Base-by-base conservation (phyloP, 2,329 filamentous ascomycete species). In the Fusarium gaditjirri region DNA sequence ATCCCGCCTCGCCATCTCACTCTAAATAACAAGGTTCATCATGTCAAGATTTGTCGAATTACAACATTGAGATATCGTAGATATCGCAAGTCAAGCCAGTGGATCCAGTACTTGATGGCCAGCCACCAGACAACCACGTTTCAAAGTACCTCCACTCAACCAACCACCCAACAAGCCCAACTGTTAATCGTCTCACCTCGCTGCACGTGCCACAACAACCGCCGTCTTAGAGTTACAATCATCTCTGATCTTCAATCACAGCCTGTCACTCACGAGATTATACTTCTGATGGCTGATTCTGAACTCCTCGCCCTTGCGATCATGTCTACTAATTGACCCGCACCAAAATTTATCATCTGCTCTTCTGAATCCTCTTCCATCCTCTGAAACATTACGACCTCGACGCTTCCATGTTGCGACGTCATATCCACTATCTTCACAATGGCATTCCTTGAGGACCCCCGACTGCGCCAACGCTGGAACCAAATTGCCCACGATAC, bases 401-500 rank as follows among this genome's bases (percentile, higher is more conserved):
- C 21, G 52, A 25, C 55, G 59, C 61, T 62, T 72, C 58, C 56
- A 78, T 76, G 71, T 68, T 62, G 63, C 76, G 74, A 78, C 76
- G 75, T 77, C 76, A 78, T 78, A 72, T 72, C 58, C 58, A 72
- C 68, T 56, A 75, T 70, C 70, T 53, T 65, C 80, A 80, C 58
- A 68, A 90, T 90, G 88, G 84, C 87, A 59, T 90, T 92, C 74
- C 85, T 92, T 73, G 89, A 92, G 79, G 95, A 98, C 82, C 95
- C 95, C 68, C 93, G 95, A 78, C 90, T 97, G 81, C 94, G 95
- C 74, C 94, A 97, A 82, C 94, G 93, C 76, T 94, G 97, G 89
- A 97, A 98, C 81, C 94, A 96, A 79, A 92, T 98, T 80, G 92
- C 93, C 11, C 93, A 96, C 75, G 97, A 95, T 78, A 90, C 97